phyloP scores from a whole-genome alignment of 2,329 filamentous ascomycete genomes.

The Bipolaris gigantea region DNA sequence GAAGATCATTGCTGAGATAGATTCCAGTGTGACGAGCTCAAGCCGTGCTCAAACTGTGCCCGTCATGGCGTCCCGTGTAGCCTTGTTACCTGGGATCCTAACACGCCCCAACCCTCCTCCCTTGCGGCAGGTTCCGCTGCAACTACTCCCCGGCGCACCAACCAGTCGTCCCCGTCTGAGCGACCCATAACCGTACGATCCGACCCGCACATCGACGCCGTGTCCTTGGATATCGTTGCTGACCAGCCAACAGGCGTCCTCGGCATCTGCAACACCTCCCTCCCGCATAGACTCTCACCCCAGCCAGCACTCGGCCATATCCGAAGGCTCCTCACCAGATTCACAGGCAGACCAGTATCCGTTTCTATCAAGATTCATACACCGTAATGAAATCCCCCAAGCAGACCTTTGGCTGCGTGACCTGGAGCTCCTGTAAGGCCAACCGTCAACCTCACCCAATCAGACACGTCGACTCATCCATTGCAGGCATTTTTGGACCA shows the following conservation, averaged over 20 bases:
- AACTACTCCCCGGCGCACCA: conserved; percentile 16
- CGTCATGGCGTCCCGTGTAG: conserved; percentile 44
- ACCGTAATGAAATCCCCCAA: conserved; percentile 24
- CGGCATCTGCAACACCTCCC: conserved; percentile 14
- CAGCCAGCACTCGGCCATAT: conserved; percentile 13
- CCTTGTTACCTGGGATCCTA: conserved; percentile 33
- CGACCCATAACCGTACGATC: conserved; percentile 22
- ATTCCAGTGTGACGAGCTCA: conserved; percentile 43
- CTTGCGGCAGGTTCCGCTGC: conserved; percentile 17
- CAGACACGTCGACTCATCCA: conserved; percentile 3
- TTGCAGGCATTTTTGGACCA: conserved; percentile 40
- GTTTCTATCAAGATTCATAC: conserved; percentile 37
- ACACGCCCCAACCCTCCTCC: conserved; percentile 15
- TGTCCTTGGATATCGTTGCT: background rate
- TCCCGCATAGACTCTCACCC: conserved; percentile 28
- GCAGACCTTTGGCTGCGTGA: conserved; percentile 38
- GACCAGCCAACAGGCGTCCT: conserved; percentile 13
- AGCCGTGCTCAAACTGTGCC: conserved; percentile 44
- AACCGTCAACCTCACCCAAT: background rate
- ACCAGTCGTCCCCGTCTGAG: conserved; percentile 14
- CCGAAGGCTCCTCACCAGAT: conserved; percentile 31
- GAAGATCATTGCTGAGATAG: conserved; percentile 13
- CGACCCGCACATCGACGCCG: conserved; percentile 1
- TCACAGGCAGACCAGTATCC: conserved; percentile 37
- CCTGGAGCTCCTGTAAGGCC: conserved; percentile 40